phyloP scores from a whole-genome alignment of 768 basidiomycete species.

The Mycena rosella region DNA sequence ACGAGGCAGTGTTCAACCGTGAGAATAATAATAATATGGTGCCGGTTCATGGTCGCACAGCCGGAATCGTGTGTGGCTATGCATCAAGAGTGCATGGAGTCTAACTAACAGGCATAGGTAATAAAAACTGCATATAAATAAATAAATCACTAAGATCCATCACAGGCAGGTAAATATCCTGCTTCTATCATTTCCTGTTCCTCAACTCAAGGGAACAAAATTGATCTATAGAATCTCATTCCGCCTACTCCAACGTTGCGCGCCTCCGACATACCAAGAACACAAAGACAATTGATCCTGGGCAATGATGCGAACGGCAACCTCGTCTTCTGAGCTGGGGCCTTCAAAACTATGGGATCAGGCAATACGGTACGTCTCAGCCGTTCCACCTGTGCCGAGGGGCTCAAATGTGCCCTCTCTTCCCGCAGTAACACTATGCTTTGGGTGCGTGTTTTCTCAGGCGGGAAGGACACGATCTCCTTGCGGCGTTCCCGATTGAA shows the following conservation, averaged over 20 bases:
- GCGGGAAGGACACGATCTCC: too few species aligned
- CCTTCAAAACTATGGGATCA: conserved; percentile 1
- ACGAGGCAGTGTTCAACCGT: too few species aligned
- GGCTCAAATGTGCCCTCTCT: not conserved
- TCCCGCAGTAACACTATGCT: not conserved
- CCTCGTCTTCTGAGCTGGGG: not conserved
- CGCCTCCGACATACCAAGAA: conserved; percentile 14
- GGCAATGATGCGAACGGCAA: not conserved
- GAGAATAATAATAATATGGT: too few species aligned
- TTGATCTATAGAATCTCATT: conserved; percentile 6
- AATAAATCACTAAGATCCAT: too few species aligned
- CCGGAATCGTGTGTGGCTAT: too few species aligned
- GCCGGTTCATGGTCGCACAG: too few species aligned
- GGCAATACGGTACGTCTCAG: not conserved
- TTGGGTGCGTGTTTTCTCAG: not conserved
- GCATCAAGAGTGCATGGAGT: too few species aligned
- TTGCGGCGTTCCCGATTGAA: too few species aligned
- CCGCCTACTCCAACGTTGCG: conserved; percentile 13
- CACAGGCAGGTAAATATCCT: too few species aligned
- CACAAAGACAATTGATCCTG: not conserved
- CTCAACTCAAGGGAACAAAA: not conserved
- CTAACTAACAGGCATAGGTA: too few species aligned
- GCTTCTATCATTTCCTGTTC: not conserved
- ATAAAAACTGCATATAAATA: too few species aligned
- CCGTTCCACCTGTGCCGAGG: not conserved